Evolutionary conservation across 148 eudicot genomes (phyloP), one percentile per base, ranked within the genome.

Genomic region (Persicaria maculosa): DNA sequence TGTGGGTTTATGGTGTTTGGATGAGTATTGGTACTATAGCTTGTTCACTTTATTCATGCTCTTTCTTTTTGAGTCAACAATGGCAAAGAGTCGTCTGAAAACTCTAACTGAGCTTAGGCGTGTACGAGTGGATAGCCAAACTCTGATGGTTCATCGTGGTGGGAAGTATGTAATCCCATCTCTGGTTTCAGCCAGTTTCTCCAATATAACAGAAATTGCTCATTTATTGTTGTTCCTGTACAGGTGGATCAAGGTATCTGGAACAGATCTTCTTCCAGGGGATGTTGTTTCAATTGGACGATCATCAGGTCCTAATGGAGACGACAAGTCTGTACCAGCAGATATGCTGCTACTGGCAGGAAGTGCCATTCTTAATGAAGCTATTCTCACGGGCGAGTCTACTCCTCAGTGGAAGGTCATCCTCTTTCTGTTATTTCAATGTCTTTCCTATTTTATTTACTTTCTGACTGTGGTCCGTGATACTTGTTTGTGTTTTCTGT

Each of bases 321-420:
- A 92, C 80, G 97, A 95, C 68, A 92, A 86, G 86, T 86, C 97
- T 81, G 94, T 92, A 65, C 99, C 99, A 19, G 97, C 92, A 19
- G 99, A 95, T 74, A 89, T 95, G 99, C 97, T 95, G 72, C 77
- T 95, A 75, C 74, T 95, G 77, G 88, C 97, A 78, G 99, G 99
- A 78, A 95, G 80, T 86, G 96, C 97, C 76, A 95, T 95, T 76
- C 97, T 92, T 46, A 95, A 95, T 75, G 99, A 95, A 83, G 99
- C 99, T 48, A 95, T 95, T 78, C 88, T 95, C 62, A 95, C 99
- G 0, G 99, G 99, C 81, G 97, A 95, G 85, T 95, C 99, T 74
- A 95, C 99, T 64, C 99, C 99, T 20, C 99, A 92, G 78, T 95
- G 99, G 99, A 95, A 95, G 97, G 99, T 92, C 72, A 59, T 76